Base-by-base conservation (phyloP, 2,329 filamentous ascomycete species). In the Diaporthe velutina region DNA sequence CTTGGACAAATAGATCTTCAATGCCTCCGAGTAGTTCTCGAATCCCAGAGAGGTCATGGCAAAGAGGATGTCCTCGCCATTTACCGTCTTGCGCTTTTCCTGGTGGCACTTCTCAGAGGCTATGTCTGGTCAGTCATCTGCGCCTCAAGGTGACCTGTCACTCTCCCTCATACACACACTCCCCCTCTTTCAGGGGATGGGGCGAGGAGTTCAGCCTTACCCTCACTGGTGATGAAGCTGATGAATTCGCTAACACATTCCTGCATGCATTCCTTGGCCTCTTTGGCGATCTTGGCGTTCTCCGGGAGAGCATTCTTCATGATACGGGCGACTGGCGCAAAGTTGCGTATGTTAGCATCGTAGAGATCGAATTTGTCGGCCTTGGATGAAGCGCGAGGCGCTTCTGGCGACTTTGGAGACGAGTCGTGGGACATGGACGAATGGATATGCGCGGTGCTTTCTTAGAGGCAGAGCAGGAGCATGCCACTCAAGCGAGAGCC, bases 181-280 rank as follows among this genome's bases (percentile, higher is more conserved):
- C 30, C 30, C 61, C 38, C 61, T 25, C n/a, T 28, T 19, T 22
- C n/a, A 8, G 22, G 48, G 35, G 33, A 28, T 25, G 64, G 33
- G 45, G 55, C 71, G 64, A 60, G 15, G 64, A 22, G 71, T 57
- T 54, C 25, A 35, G 60, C 93, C 93, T 82, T 84, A 98, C 97
- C 97, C 90, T 99, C 97, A 84, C 96, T 98, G 48, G 97, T 99
- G 83, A 99, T 98, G 89, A 99, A 99, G 9, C 95, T 98, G 88
- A 99, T 99, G 85, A 99, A 99, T 86, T 99, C 97, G 92, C 96
- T 98, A 75, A 99, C 97, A 83, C 97, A 99, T 85, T 99, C 97
- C 85, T 99, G 97, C 97, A 99, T 98, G 86, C 97, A 99, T 84
- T 99, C 97, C 85, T 99, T 99, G 73, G 97, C 97, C 83, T 99